Evolutionary conservation across 345 rosid genomes (phyloP), one percentile per base, ranked within the genome.

Genomic region (Leavenworthia alabamica): DNA sequence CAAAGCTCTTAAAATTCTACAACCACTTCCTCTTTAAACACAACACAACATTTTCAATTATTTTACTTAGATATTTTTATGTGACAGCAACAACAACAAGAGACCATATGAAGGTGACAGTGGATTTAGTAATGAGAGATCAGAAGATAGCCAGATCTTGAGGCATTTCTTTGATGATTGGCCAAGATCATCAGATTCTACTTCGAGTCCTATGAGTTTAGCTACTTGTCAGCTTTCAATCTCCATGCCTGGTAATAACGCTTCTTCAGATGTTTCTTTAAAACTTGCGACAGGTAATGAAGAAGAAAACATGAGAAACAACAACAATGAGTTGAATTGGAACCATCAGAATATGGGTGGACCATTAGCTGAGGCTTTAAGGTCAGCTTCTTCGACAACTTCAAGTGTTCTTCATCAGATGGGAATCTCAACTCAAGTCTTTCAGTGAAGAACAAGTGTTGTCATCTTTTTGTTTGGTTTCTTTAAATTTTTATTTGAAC

Each of bases 91-190:
- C 47, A 64, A 49, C 45, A 73, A 60, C 58, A 78, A 70, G 71
- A 70, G 80, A 56, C 60, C 75, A 6, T 70, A 72, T 63, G 83
- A 70, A 51, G 64, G 54, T 49, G 81, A 55, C 17, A 75, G 24
- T 46, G 85, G 71, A 51, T 79, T 50, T 29, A n/a, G n/a, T n/a
- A n/a, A n/a, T n/a, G n/a, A n/a, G n/a, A n/a, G n/a, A n/a, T n/a
- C n/a, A n/a, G n/a, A 65, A 26, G 85, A 82, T 36, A 91, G 88
- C 19, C 96, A 76, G 22, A 76, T 82, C 54, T 46, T 93, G 75
- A 71, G 99, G 63, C 96, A 72, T 64, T 93, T 93, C 75, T 87
- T 93, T 29, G 88, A 93, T 23, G 97, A 93, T 63, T 93, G 92
- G 96, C 99, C 99, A 3, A 73, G 81, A 19, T 82, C 83, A 13